These are phyloP conservation scores for Coleophoma eucalyptorum DNA, from an alignment of 2,329 filamentous ascomycete genomes.

Conservation along the genomic window DNA sequence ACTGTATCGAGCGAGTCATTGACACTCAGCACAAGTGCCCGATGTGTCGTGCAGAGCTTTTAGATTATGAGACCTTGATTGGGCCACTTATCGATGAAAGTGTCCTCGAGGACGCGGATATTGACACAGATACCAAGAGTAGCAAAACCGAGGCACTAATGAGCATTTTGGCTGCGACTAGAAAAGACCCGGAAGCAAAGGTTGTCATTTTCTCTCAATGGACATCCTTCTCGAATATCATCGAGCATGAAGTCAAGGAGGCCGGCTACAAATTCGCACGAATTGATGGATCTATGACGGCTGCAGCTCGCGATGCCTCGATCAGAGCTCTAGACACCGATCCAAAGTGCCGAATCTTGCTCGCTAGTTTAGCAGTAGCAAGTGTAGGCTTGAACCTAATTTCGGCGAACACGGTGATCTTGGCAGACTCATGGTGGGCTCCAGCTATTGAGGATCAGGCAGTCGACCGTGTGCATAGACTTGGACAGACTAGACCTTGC, in stretches of 20 bases:
- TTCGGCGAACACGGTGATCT: conserved; percentile 78
- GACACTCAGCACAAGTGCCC: conserved; percentile 77
- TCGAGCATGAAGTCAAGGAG: conserved; percentile 63
- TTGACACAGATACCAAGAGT: conserved; percentile 64
- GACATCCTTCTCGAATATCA: conserved; percentile 69
- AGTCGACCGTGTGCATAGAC: conserved; percentile 79
- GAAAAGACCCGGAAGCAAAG: conserved; percentile 61
- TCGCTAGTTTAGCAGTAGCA: conserved; percentile 79
- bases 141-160: conserved; percentile 81
- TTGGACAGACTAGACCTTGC: conserved; percentile 76
- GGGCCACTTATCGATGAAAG: conserved; percentile 57
- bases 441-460: conserved; percentile 92
- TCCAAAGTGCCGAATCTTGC: conserved; percentile 66
- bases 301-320: conserved; percentile 65
- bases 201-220: conserved; percentile 75
- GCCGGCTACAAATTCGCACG: conserved; percentile 62
- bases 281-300: conserved; percentile 77
- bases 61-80: conserved; percentile 58
- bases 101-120: conserved; percentile 40
- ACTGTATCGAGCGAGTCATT: conserved; percentile 73
- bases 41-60: conserved; percentile 71
- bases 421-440: conserved; percentile 88
- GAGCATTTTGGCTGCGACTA: conserved; percentile 68
- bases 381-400: conserved; percentile 85
- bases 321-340: conserved; percentile 66